Evolutionary conservation across 768 basidiomycete genomes (phyloP), one percentile per base, ranked within the genome.

Genomic region (Cystoderma amianthinum): DNA sequence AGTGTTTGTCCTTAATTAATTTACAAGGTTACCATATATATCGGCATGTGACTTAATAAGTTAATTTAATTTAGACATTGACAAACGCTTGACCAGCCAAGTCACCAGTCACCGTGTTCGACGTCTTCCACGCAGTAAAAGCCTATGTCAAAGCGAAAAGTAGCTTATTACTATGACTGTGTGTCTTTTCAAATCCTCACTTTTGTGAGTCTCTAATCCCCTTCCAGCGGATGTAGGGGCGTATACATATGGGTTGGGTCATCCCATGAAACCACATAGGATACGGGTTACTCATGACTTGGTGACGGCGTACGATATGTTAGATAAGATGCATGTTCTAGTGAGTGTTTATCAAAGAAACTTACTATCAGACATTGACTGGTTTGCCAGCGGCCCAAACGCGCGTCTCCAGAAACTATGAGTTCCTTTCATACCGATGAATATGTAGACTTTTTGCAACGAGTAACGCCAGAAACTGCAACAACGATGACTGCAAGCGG

Each of bases 371-470:
- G 5, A 5, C 9, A 5, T 13, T 18, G 5, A 5, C 25, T 16
- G 7, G 13, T 11, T 28, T 11, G 9, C 5, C 53, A 89, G 86
- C 73, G 70, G 53, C 82, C 91, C 4, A 74, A 69, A 48, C 72
- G 88, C 15, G 81, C 88, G 3, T 71, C 78, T 0, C 76, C 83
- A 11, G 74, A 81, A 52, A 73, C 77, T 17, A 86, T 99, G 86
- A 85, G 88, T n/a, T 67, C 82, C 9, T 99, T 98, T 62, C 96
- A 99, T 60, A 92, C 95, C 16, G 96, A 99, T 67, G 96, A 99
- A 72, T 99, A 96, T 62, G 76, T 99, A 44, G 82, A 98, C 53
- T 95, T 98, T 53, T 65, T 99, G 34, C 72, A 78, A 41, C 76
- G 78, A 36, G 94, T 98, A 19, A 89, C 85, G 0, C 94, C 94